phyloP scores from a whole-genome alignment of 148 eudicot species.

The Silene latifolia region DNA sequence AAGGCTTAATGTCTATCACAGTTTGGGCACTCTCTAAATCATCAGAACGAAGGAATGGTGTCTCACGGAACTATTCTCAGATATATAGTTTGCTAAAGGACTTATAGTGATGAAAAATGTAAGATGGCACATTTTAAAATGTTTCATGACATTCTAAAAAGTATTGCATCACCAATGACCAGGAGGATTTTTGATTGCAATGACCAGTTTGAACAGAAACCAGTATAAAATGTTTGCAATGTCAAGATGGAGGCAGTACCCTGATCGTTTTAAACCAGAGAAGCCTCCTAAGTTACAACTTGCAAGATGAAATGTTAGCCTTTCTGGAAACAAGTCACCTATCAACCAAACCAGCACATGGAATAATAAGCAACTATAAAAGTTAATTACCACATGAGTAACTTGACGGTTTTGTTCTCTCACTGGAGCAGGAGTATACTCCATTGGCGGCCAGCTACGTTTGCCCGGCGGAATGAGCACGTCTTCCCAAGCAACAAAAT shows the following conservation, averaged over 20 bases:
- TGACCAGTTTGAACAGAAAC: too few species aligned
- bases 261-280: neutral
- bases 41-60: too few species aligned
- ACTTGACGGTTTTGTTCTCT: constrained; percentile 44
- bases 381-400: constrained; percentile 43
- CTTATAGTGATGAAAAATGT: neutral
- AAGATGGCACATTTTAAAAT: neutral
- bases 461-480: constrained; percentile 78
- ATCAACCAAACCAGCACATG: neutral
- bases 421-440: constrained; percentile 54
- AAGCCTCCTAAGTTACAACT: neutral
- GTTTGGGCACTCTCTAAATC: neutral
- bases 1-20: neutral
- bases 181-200: too few species aligned
- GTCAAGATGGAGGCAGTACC: neutral
- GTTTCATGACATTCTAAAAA: neutral
- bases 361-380: neutral
- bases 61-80: neutral
- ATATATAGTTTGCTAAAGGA: neutral
- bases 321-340: neutral
- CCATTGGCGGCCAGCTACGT: constrained; percentile 79
- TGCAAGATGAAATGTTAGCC: neutral
- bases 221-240: too few species aligned
- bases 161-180: too few species aligned
- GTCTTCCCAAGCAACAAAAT: constrained; percentile 87